These are phyloP conservation scores for Bipolaris bicolor DNA, from an alignment of 2,329 filamentous ascomycete genomes.

Conservation along the genomic window DNA sequence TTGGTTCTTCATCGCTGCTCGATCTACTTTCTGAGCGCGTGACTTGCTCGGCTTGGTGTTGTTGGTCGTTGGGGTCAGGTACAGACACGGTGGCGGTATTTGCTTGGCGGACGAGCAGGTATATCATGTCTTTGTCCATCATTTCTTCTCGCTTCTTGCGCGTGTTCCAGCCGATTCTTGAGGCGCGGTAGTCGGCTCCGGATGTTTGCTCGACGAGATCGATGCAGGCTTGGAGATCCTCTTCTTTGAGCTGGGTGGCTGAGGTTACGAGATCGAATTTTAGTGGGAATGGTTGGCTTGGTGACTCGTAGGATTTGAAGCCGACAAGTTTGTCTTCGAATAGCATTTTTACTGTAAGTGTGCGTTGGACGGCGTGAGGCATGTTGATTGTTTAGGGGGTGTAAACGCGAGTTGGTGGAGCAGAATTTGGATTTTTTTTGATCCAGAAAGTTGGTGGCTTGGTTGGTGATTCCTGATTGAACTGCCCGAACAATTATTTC, in stretches of 20 bases:
- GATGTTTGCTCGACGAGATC: slow-evolving; percentile 68
- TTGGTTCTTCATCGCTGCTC: background rate
- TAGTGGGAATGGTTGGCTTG: slow-evolving; percentile 5
- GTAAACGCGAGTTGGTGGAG: background rate
- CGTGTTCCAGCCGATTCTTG: slow-evolving; percentile 68
- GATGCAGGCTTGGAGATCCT: slow-evolving; percentile 59
- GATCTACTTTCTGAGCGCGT: background rate
- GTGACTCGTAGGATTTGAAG: slow-evolving; percentile 5
- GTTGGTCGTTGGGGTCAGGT: background rate
- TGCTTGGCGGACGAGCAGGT: slow-evolving; percentile 60
- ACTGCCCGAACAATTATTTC: background rate
- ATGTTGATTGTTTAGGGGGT: background rate
- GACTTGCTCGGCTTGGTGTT: background rate
- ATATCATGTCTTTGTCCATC: slow-evolving; percentile 69
- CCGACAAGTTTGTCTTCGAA: slow-evolving; percentile 9
- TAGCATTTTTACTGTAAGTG: slow-evolving; percentile 8
- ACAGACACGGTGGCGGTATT: background rate
- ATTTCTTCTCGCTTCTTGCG: slow-evolving; percentile 70
- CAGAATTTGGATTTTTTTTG: background rate
- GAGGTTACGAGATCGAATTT: slow-evolving; percentile 33
- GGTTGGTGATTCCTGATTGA: background rate
- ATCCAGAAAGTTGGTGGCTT: background rate
- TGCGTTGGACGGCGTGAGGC: slow-evolving; percentile 7
- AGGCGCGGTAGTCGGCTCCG: slow-evolving; percentile 66
- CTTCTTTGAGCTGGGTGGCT: slow-evolving; percentile 38